These are phyloP conservation scores for Lipomyces japonicus DNA, from an alignment of 805 yeast species.

Conservation along the genomic window DNA sequence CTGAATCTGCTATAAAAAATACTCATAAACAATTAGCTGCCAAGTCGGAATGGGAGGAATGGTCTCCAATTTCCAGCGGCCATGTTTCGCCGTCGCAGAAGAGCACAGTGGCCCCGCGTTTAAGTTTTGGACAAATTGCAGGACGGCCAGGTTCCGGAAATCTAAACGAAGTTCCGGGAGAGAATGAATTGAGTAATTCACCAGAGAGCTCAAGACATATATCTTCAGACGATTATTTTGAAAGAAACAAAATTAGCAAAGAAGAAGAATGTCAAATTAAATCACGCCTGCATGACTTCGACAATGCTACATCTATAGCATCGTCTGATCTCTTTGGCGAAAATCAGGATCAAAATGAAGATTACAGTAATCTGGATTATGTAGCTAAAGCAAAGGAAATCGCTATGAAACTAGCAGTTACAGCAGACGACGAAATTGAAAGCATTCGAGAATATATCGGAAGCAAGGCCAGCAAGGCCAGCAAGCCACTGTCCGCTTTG, in stretches of 20 bases:
- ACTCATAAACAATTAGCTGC: conserved; percentile 33
- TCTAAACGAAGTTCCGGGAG: conserved; percentile 1
- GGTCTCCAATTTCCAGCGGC: not conserved
- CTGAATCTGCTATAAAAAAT: too few species aligned
- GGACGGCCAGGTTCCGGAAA: not conserved
- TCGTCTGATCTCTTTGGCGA: conserved; percentile 89
- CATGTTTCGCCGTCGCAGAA: not conserved
- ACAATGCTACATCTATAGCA: conserved; percentile 87
- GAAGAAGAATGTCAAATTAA: conserved; percentile 3
- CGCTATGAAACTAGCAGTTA: conserved; percentile 1
- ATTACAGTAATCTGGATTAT: not conserved
- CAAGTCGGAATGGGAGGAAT: not conserved
- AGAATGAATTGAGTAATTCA: not conserved
- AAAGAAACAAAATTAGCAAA: not conserved
- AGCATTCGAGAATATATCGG: not conserved
- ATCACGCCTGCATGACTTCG: conserved; percentile 53
- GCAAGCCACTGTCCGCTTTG: too few species aligned
- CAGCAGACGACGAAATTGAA: conserved; percentile 8
- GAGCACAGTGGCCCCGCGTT: not conserved
- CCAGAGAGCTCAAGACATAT: not conserved
- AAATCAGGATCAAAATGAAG: not conserved
- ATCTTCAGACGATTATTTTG: conserved; percentile 24
- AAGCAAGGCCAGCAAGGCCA: not conserved
- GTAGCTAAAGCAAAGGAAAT: conserved; percentile 4
- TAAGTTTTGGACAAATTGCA: conserved; percentile 40